Base-by-base conservation (phyloP, 768 basidiomycete species). In the Tulasnella sp. region DNA sequence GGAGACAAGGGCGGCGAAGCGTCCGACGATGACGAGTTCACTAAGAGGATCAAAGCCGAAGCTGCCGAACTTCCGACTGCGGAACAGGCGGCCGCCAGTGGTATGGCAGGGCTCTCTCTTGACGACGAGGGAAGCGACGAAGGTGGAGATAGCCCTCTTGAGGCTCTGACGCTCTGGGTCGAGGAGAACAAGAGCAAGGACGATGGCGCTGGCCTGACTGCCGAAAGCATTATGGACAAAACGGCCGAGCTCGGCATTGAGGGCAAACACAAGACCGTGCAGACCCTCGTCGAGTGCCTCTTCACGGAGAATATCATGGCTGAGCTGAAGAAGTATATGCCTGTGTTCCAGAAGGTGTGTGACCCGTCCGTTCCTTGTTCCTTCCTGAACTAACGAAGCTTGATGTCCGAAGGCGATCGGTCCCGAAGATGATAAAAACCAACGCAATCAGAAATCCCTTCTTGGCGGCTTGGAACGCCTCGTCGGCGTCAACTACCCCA, bases 391-490 rank as follows among this genome's bases (percentile, higher is more conserved):
- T 76, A 24, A n/a, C n/a, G n/a, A 72, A 24, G 7, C 19, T 40
- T 9, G 39, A 81, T 80, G 62, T 81, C 80, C 48, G 40, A 6
- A 40, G 21, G 18, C 44, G 48, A 39, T 42, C 76, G 68, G 40
- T 39, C 12, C 31, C 27, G 79, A 97, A 95, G 90, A 97, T 89
- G 91, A 94, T 74, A 92, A 92, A 0, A 92, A 93, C 2, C 97
- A 99, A 88, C 98, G 96, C 85, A 94, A 97, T 83, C 95, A 98
- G 85, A 99, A 99, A 86, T 88, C 96, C 0, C 87, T 99, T 40
- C 89, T 99, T 9, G 98, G 98, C 38, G 98, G 98, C 76, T 87
- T 99, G 74, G 98, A 99, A 84, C 93, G 94, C 24, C 88, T 92
- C 78, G 90, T 94, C 75, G 97, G 95, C 74, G 86, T 95, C 79